phyloP scores from a whole-genome alignment of 2,329 filamentous ascomycete species.

The Chaetothyriales sp. region DNA sequence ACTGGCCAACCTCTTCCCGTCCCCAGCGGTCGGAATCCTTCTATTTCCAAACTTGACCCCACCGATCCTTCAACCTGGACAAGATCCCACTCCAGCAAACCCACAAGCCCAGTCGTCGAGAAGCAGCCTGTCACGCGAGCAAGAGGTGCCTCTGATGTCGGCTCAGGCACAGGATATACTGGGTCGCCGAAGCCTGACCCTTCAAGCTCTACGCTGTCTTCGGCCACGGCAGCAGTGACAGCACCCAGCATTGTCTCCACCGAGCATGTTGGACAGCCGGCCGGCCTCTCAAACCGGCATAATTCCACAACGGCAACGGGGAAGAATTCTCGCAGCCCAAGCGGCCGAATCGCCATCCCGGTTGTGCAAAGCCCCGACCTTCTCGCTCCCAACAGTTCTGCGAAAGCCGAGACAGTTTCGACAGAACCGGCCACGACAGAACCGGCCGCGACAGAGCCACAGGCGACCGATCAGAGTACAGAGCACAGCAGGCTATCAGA shows the following conservation, averaged over 20 bases:
- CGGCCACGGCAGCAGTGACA: not conserved
- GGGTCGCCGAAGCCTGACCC: not conserved
- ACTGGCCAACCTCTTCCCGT: constrained; percentile 26
- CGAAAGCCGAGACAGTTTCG: constrained; percentile 1
- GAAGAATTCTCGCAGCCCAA: not conserved
- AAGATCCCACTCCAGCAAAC: constrained; percentile 21
- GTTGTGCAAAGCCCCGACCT: not conserved
- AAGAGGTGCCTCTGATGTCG: constrained; percentile 23
- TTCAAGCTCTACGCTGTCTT: not conserved
- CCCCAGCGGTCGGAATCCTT: constrained; percentile 19
- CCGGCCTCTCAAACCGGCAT: not conserved
- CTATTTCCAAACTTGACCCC: constrained; percentile 26
- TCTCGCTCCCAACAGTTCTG: not conserved
- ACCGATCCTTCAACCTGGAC: constrained; percentile 20
- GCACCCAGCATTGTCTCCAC: not conserved
- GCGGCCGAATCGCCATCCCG: not conserved
- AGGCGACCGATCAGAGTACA: constrained; percentile 8
- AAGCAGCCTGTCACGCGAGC: constrained; percentile 16
- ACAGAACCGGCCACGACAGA: too few relatives aligned
- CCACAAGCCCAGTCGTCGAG: constrained; percentile 19
- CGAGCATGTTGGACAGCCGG: not conserved
- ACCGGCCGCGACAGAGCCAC: too few relatives aligned
- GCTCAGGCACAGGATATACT: constrained; percentile 5
- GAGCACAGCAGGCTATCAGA: constrained; percentile 10
- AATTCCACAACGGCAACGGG: not conserved